Evolutionary conservation across 2,329 filamentous ascomycete genomes (phyloP), one percentile per base, ranked within the genome.

Genomic region (Alternaria postmessia): DNA sequence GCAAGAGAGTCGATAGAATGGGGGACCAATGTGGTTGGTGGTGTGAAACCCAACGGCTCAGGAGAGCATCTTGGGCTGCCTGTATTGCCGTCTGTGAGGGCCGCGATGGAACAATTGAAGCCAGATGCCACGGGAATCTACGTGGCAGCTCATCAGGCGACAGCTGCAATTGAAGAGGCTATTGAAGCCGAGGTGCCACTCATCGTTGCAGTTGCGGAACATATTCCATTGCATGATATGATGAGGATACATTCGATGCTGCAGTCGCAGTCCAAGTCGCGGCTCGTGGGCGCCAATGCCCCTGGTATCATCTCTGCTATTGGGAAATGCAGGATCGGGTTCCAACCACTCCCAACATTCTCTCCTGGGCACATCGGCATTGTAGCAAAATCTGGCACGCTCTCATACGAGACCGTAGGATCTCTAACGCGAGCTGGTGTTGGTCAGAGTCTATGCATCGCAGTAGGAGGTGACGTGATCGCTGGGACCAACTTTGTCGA

Each of bases 101-200:
- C 84, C 72, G 91, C 91, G 7, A 88, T 91, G 80, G 86, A 90
- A 66, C 82, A 86, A 67, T 80, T 92, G 38, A 91, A 88, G 68
- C 91, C 91, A 3, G 88, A 93, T 79, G 91, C 91, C 5, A 93
- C 91, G 1, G 91, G 89, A 5, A 91, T 94, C 57, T 94, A 92
- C 67, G 91, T 94, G 3, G 89, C 91, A 1, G 91, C 91, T n/a
- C 86, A 88, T 60, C 87, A 91, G 65, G 91, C 91, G 1, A 84
- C 88, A 0, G 82, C 83, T 26, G 91, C 91, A 0, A 93, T 94
- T 68, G 89, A 92, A 75, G 91, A 94, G 75, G 91, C 91, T 1
- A 91, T 93, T 53, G 90, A 89, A 75, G 91, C 91, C 0, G 90
- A 94, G 71, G 88, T 94, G 0, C 90, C 91, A 0, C 83, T 94